Percentiles rank a stretch among this genome's conserved stretches.
These are phyloP conservation scores for Volutella citrinella DNA, from an alignment of 2,329 filamentous ascomycete genomes.

Conservation along the genomic window DNA sequence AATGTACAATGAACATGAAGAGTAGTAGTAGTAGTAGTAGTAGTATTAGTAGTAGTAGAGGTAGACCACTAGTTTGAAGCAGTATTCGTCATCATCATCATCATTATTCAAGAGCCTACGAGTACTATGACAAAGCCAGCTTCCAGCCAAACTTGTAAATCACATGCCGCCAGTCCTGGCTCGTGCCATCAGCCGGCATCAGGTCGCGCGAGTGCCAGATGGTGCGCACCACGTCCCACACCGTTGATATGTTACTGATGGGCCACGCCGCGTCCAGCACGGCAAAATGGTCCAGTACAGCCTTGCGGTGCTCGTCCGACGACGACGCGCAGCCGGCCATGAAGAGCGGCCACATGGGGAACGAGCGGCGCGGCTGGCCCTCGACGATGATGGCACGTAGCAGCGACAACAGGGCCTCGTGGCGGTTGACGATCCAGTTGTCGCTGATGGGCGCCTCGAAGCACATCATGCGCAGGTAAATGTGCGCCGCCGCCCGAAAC, in stretches of 20 bases:
- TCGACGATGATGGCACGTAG: constrained; percentile 20
- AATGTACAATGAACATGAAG: too few species aligned
- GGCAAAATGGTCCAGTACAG: constrained; percentile 16
- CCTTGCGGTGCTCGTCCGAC: constrained; percentile 19
- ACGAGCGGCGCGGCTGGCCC: constrained; percentile 16
- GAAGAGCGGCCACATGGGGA: constrained; percentile 24
- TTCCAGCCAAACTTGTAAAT: constrained; percentile 25
- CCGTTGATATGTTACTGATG: constrained; percentile 21
- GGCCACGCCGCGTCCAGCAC: constrained; percentile 21
- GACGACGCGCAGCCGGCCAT: constrained; percentile 21
- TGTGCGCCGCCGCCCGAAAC: constrained; percentile 18
- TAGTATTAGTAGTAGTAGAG: too few species aligned
- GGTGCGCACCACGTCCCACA: constrained; percentile 19
- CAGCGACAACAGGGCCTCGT: constrained; percentile 11
- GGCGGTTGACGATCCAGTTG: constrained; percentile 10
- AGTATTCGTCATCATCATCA: too few species aligned
- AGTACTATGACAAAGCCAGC: too few species aligned
- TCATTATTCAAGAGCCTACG: too few species aligned
- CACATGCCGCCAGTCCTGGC: constrained; percentile 21
- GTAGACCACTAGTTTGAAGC: too few species aligned
- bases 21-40: too few species aligned
- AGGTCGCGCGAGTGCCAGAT: constrained; percentile 22
- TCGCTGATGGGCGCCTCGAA: constrained; percentile 17
- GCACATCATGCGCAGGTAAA: constrained; percentile 21
- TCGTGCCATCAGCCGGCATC: constrained; percentile 3